Evolutionary conservation across 2,329 filamentous ascomycete genomes (phyloP).

Genomic region (Penicillium sclerotigenum): DNA sequence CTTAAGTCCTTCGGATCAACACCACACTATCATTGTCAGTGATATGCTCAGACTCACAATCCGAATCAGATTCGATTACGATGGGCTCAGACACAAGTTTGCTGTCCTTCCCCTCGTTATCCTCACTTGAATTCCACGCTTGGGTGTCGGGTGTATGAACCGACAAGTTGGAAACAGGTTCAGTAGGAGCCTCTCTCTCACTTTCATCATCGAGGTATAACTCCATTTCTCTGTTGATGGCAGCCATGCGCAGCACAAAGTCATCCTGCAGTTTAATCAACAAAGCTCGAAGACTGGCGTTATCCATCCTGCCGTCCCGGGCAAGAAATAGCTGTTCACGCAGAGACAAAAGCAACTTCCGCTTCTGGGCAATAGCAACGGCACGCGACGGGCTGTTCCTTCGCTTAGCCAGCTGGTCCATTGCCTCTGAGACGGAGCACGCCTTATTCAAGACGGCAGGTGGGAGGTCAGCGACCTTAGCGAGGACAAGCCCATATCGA

Average conservation of each 20-base stretch:
- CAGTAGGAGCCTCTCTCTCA: conserved; percentile 1
- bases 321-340: conserved; percentile 71
- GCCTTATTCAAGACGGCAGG: conserved; percentile 64
- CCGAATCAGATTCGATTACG: conserved; percentile 1
- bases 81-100: neutral
- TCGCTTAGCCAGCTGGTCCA: conserved; percentile 58
- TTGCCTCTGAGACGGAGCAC: conserved; percentile 59
- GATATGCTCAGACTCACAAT: neutral
- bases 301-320: conserved; percentile 61
- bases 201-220: conserved; percentile 16
- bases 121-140: neutral
- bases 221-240: conserved; percentile 51
- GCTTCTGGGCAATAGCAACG: conserved; percentile 58
- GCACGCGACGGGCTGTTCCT: conserved; percentile 59
- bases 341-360: conserved; percentile 71
- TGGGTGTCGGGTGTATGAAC: neutral
- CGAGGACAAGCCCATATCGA: conserved; percentile 82
- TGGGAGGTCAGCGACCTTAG: conserved; percentile 71
- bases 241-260: conserved; percentile 69
- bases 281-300: conserved; percentile 61
- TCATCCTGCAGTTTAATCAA: conserved; percentile 67
- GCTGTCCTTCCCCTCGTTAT: too few species aligned
- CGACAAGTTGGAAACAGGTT: neutral
- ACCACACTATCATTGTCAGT: conserved; percentile 9
- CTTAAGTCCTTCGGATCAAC: neutral